Evolutionary conservation across 75 land plant genomes (phyloP).

Genomic region (Cryptomeria japonica): DNA sequence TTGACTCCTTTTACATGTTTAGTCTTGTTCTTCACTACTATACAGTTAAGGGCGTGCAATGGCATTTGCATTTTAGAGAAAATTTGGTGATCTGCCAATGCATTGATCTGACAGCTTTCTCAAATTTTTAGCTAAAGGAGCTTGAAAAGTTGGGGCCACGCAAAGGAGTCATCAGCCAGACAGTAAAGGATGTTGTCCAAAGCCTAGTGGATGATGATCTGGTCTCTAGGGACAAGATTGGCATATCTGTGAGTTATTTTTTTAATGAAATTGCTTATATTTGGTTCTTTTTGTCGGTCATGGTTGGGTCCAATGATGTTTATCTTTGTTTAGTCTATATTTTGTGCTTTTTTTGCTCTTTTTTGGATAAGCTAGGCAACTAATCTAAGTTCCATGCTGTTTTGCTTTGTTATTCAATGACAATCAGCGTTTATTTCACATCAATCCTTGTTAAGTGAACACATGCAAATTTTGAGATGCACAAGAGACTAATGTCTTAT

Average conservation of each 20-base stretch:
- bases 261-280: background rate
- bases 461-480: background rate
- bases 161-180: conserved; percentile 92
- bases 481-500: background rate
- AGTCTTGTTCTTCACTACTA: background rate
- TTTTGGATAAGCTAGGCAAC: background rate
- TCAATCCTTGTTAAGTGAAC: background rate
- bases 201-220: conserved; percentile 95
- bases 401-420: background rate
- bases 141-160: conserved; percentile 92
- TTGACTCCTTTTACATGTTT: background rate
- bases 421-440: background rate
- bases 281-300: background rate
- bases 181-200: conserved; percentile 94
- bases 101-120: background rate
- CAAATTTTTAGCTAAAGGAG: conserved; percentile 68
- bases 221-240: conserved; percentile 88
- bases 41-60: background rate
- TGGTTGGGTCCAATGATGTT: background rate
- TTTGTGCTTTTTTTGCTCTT: background rate
- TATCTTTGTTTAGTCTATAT: background rate
- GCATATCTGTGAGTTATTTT: conserved; percentile 76
- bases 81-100: background rate
- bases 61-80: background rate
- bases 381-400: background rate